These are phyloP conservation scores for Cryoendolithus antarcticus DNA, from an alignment of 2,329 filamentous ascomycete species.

Conservation along the genomic window DNA sequence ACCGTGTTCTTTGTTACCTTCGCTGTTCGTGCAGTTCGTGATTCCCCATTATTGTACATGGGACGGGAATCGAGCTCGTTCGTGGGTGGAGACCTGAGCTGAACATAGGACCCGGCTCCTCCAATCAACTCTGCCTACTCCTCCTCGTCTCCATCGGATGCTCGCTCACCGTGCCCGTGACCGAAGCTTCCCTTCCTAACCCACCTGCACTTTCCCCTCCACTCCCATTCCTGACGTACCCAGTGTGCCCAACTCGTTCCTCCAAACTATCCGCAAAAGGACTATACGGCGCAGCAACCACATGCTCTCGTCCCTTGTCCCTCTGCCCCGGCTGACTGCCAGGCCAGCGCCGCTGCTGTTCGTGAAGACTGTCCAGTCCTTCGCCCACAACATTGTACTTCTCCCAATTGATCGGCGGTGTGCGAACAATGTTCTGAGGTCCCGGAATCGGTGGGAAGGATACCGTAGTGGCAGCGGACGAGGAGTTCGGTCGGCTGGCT, in stretches of 20 bases:
- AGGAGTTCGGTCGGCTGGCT: slow-evolving; percentile 1
- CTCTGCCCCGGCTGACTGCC: slow-evolving; percentile 12
- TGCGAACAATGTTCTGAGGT: slow-evolving; percentile 71
- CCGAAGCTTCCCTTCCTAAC: slow-evolving; percentile 3
- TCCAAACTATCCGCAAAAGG: slow-evolving; percentile 42
- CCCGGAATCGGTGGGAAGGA: slow-evolving; percentile 56
- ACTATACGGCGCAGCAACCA: slow-evolving; percentile 47
- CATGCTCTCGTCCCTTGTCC: slow-evolving; percentile 31
- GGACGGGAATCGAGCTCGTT: no score
- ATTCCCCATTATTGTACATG: no score
- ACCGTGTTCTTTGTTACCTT: slow-evolving; percentile 15
- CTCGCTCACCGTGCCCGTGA: slow-evolving; percentile 13
- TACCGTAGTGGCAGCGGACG: background rate
- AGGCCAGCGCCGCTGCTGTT: slow-evolving; percentile 61
- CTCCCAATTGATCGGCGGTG: slow-evolving; percentile 85
- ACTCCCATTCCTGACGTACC: slow-evolving; percentile 3
- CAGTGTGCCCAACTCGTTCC: slow-evolving; percentile 4
- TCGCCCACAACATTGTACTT: slow-evolving; percentile 87
- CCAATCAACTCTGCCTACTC: slow-evolving; percentile 10
- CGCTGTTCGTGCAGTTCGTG: no score
- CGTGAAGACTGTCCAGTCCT: slow-evolving; percentile 70
- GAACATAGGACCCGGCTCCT: background rate
- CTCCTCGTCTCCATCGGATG: slow-evolving; percentile 20
- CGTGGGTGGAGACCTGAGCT: no score
- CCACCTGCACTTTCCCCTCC: slow-evolving; percentile 5